Percentiles rank a stretch among this genome's conserved stretches.
Conservation (phyloP, 345 rosid species). For the Dovyalis caffra region DNA sequence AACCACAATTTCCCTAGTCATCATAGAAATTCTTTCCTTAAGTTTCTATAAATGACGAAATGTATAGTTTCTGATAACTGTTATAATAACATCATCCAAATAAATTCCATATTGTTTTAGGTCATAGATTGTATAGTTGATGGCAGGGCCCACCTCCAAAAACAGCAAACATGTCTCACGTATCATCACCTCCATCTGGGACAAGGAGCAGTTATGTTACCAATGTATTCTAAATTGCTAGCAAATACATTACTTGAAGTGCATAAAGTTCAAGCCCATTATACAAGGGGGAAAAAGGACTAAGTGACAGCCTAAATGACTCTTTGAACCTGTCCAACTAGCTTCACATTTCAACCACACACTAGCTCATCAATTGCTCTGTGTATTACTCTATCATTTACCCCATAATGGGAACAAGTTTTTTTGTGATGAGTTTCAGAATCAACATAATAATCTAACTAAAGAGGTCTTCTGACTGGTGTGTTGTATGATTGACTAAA, state of each 20-base stretch:
- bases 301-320: neutral
- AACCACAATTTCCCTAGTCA: neutral
- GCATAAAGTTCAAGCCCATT: conserved; percentile 16
- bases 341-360: neutral
- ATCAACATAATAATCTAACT: neutral
- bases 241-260: conserved; percentile 16
- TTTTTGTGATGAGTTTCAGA: neutral
- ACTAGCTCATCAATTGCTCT: neutral
- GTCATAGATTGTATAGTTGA: conserved; percentile 29
- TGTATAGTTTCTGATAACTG: neutral
- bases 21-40: neutral
- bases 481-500: neutral
- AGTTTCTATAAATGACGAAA: neutral
- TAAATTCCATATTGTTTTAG: conserved; percentile 10
- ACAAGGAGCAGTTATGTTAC: conserved; percentile 68
- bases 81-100: conserved; percentile 4
- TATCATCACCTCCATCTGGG: conserved; percentile 96
- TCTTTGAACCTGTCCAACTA: neutral
- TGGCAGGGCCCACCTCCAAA: conserved; percentile 71
- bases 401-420: neutral
- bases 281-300: neutral
- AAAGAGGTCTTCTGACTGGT: neutral
- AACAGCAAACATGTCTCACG: conserved; percentile 81
- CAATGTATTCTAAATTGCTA: conserved; percentile 24
- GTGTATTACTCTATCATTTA: no score